Base-by-base conservation (phyloP, 23 red algal genomes). In the Cyanidiococcus yangmingshanensis region DNA sequence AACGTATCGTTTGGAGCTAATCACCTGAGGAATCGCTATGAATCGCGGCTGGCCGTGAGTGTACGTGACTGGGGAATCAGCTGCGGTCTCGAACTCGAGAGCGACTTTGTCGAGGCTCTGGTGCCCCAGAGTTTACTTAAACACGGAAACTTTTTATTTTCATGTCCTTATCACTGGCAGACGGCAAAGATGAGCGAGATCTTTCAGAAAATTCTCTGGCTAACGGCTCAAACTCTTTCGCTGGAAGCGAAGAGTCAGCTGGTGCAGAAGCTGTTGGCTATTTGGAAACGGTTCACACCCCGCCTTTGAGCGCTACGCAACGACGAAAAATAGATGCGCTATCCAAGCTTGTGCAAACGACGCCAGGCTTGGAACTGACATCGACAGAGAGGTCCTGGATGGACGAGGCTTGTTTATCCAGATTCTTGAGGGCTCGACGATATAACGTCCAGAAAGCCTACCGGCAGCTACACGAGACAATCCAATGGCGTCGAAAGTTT, bases 341-440 rank as follows among this genome's bases (percentile, higher is more conserved):
- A 15, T 54, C 45, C 12, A 21, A 54, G 45, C 45, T 54, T 7
- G 45, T 54, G 45, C 45, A 21, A 7, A 15, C 45, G 7, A 57
- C 32, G n/a, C 24, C 77, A 32, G 32, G 18, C 12, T 26, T 67
- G 24, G 17, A 76, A 0, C 77, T 80, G 2, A 68, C 15, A 29
- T 29, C 67, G 25, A 1, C n/a, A 12, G 71, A 78, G 18, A 32
- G 34, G 36, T 1, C 24, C 24, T 82, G 85, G 85, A 50, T 68
- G 16, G 75, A 79, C 30, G 76, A 82, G 51, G 68, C 26, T 1
- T 87, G 85, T 74, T 77, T 87, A 16, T 78, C 40, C 31, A 50
- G 85, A 27, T 82, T 80, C 74, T 51, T 87, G 57, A 40, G 85
- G 24, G 85, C 85, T 39, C 58, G 85, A 38, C 63, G 79, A 26